phyloP scores from a whole-genome alignment of 2,329 filamentous ascomycete species.

The Fusarium dimerum region DNA sequence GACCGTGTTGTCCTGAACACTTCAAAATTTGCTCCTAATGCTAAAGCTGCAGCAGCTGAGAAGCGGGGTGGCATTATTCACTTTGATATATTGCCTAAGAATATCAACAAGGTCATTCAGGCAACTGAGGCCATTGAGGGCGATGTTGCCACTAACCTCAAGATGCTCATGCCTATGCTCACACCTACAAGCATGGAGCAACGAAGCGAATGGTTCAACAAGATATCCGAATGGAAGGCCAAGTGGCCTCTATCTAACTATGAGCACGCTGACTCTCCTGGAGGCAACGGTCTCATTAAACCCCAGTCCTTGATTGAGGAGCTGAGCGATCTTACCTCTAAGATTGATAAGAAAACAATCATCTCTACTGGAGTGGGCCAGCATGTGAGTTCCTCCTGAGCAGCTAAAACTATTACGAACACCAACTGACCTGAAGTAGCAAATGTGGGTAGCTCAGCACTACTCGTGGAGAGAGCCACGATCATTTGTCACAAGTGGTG shows the following conservation, averaged over 20 bases:
- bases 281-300: slow-evolving; percentile 76
- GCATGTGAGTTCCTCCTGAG: slow-evolving; percentile 46
- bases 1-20: slow-evolving; percentile 88
- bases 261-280: slow-evolving; percentile 65
- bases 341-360: slow-evolving; percentile 80
- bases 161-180: slow-evolving; percentile 69
- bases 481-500: slow-evolving; percentile 94
- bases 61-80: slow-evolving; percentile 92
- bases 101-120: slow-evolving; percentile 99
- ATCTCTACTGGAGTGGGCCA: slow-evolving; percentile 95
- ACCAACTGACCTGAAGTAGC: slow-evolving; percentile 33
- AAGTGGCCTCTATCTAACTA: slow-evolving; percentile 85
- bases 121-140: slow-evolving; percentile 95
- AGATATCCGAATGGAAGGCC: slow-evolving; percentile 89
- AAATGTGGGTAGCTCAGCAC: slow-evolving; percentile 98
- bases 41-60: slow-evolving; percentile 81
- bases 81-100: slow-evolving; percentile 99
- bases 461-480: slow-evolving; percentile 92
- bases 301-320: slow-evolving; percentile 91
- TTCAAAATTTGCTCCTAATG: slow-evolving; percentile 84
- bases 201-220: slow-evolving; percentile 81
- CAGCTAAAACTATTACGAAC: too few relatives aligned
- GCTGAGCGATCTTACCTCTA: slow-evolving; percentile 78
- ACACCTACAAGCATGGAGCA: slow-evolving; percentile 61
- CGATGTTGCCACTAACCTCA: slow-evolving; percentile 80